Base-by-base conservation (phyloP, 768 basidiomycete genomes). In the Calocera viscosa region DNA sequence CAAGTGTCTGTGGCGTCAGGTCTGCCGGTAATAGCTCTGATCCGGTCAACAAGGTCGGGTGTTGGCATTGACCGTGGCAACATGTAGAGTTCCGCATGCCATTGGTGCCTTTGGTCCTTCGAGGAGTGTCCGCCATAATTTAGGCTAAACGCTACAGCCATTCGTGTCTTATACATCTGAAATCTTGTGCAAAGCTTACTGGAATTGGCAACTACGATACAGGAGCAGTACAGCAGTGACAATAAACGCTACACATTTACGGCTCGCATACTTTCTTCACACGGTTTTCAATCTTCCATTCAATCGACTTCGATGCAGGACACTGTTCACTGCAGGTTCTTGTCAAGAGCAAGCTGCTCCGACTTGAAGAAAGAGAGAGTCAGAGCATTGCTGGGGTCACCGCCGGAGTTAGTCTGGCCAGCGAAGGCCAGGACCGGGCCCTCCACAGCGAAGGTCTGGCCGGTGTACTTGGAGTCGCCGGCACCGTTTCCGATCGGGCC, bases 351-450 rank as follows among this genome's bases (percentile, higher is more conserved):
- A 19, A 60, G 53, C 53, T 60, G 2, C 53, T 60, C 53, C 14
- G 53, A 60, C 53, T 60, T 60, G 53, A 60, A 2, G 53, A 60
- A 60, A 10, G 53, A 60, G 26, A 60, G 53, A 2, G 53, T 60
- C 2, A 60, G 53, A 10, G 53, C 53, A 19, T 60, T 60, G 53
- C 8, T 26, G 26, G 53, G 53, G 26, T 60, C 53, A 26, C 30
- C 30, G 2, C 53, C 53, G 30, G 53, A 60, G 53, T 28, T 2
- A 2, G 10, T 2, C 53, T 60, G 53, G 53, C 53, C 53, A 10
- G 53, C 53, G 19, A 60, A 60, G 30, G 53, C 53, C 14, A 60
- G 2, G 53, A 60, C 30, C 7, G 53, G 53, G 19, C 53, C 53
- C 11, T 11, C 53, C 7, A 60, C 53, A 2, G 53, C 24, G 53